Conservation (phyloP, 352 stramenopile species). For the Phytophthora pluvialis region DNA sequence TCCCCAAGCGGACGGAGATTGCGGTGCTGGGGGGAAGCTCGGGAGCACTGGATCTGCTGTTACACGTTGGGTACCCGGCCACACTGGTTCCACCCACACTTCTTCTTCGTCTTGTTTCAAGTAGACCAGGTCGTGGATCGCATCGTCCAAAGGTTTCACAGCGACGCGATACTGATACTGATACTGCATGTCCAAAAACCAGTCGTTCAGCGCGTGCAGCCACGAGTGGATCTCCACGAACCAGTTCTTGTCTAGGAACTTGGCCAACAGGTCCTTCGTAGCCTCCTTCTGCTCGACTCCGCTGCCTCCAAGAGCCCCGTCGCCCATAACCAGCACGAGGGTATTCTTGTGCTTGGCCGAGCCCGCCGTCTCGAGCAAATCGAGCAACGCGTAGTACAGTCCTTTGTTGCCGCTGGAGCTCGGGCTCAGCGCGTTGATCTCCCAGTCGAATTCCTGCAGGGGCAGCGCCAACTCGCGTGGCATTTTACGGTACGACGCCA, state of each 20-base stretch:
- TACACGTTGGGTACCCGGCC: slow-evolving; percentile 18
- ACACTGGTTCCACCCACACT: slow-evolving; percentile 28
- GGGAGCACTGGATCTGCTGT: neutral
- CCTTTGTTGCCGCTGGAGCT: slow-evolving; percentile 40
- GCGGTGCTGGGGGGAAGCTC: neutral
- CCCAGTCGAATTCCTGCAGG: slow-evolving; percentile 33
- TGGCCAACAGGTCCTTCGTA: slow-evolving; percentile 38
- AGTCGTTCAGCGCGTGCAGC: slow-evolving; percentile 39
- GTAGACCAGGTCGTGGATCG: slow-evolving; percentile 32
- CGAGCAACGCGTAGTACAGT: slow-evolving; percentile 43
- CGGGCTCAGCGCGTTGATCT: slow-evolving; percentile 34
- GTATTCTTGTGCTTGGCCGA: slow-evolving; percentile 39
- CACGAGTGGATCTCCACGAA: slow-evolving; percentile 50
- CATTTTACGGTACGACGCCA: slow-evolving; percentile 46
- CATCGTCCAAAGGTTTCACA: slow-evolving; percentile 42
- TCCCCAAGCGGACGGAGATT: slow-evolving; percentile 25
- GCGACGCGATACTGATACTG: slow-evolving; percentile 29
- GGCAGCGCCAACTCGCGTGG: slow-evolving; percentile 25
- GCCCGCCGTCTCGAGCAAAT: slow-evolving; percentile 25
- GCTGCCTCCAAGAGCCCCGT: slow-evolving; percentile 41
- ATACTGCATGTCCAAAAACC: slow-evolving; percentile 41
- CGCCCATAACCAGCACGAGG: slow-evolving; percentile 49
- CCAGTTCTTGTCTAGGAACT: slow-evolving; percentile 46
- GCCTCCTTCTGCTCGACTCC: slow-evolving; percentile 33
- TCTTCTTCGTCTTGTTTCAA: slow-evolving; percentile 34